Conservation (phyloP, 1,284 basidiomycete genomes). For the Marasmius oreades region DNA sequence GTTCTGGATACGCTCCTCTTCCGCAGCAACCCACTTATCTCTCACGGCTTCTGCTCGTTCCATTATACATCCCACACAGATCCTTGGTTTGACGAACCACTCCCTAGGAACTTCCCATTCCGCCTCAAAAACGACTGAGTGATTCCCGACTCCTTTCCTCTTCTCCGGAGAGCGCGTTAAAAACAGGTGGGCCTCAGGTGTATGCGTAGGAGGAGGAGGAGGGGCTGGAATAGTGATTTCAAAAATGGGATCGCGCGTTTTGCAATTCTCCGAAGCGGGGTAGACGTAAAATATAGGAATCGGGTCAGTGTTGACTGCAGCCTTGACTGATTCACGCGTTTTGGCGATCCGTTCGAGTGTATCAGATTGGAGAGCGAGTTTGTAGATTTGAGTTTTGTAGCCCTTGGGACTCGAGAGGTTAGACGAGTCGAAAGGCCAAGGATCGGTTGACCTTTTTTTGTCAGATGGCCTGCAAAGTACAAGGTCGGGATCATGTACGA, state of each 20-base stretch:
- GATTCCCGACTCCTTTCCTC: slow-evolving; percentile 19
- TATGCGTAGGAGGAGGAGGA: slow-evolving; percentile 10
- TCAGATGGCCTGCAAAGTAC: slow-evolving; percentile 9
- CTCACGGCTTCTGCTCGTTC: slow-evolving; percentile 6
- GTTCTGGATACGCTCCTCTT: neutral
- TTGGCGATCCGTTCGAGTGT: neutral
- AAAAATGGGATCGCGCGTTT: neutral
- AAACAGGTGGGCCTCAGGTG: slow-evolving; percentile 23
- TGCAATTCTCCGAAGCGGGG: neutral
- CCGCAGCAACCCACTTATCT: neutral
- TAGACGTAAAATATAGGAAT: neutral
- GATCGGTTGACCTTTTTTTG: neutral
- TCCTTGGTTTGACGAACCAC: slow-evolving; percentile 15
- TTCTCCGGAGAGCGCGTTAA: slow-evolving; percentile 14
- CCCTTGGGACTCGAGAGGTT: neutral
- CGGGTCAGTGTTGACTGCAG: neutral
- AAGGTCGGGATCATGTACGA: slow-evolving; percentile 23
- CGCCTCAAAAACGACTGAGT: slow-evolving; percentile 23
- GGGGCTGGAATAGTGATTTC: slow-evolving; percentile 11
- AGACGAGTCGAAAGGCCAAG: slow-evolving; percentile 2
- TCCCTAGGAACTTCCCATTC: slow-evolving; percentile 23
- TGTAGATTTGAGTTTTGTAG: slow-evolving; percentile 15
- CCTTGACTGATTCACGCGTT: neutral
- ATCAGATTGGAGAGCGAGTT: slow-evolving; percentile 12
- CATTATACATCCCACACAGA: slow-evolving; percentile 13